A percentile compares a stretch with the other conserved stretches of the same genome.
phyloP scores from a whole-genome alignment of 169 alveolate species.

The Plasmodium vivax region DNA sequence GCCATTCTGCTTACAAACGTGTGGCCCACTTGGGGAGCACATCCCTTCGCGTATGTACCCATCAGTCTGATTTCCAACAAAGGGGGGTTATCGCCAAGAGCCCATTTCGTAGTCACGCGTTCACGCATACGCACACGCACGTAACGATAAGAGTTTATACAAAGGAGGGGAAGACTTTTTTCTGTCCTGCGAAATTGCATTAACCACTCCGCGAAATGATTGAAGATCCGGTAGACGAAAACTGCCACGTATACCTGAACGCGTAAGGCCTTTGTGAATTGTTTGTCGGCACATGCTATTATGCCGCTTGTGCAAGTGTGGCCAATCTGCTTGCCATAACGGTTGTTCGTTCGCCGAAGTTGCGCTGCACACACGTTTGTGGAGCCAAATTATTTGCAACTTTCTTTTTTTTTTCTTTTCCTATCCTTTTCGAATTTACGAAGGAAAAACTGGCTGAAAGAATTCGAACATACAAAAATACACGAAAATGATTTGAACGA shows the following conservation, averaged over 20 bases:
- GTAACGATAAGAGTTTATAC: background rate
- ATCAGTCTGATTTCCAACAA: background rate
- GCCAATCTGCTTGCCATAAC: background rate
- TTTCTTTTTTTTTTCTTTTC: background rate
- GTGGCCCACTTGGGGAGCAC: background rate
- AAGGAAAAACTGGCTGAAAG: slow-evolving; percentile 70
- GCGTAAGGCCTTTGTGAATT: slow-evolving; percentile 32
- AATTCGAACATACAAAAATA: slow-evolving; percentile 58
- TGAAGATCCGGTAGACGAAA: slow-evolving; percentile 55
- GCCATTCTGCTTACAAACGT: background rate
- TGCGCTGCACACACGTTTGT: background rate
- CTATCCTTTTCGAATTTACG: background rate
- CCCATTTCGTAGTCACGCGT: background rate
- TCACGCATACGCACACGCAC: background rate
- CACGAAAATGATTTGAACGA: slow-evolving; percentile 69
- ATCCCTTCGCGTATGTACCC: background rate
- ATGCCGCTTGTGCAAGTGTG: background rate
- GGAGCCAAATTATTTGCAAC: background rate
- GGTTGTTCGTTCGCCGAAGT: background rate
- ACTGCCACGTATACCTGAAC: slow-evolving; percentile 35
- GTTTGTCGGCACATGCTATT: background rate
- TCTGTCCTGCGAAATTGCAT: background rate
- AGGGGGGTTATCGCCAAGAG: background rate
- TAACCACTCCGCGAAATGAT: slow-evolving; percentile 7
- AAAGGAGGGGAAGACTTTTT: background rate